Percentiles rank a stretch among this genome's conserved stretches.
Evolutionary conservation across 257 asterid species (phyloP).

Genomic region (Solanum tarapatanum): DNA sequence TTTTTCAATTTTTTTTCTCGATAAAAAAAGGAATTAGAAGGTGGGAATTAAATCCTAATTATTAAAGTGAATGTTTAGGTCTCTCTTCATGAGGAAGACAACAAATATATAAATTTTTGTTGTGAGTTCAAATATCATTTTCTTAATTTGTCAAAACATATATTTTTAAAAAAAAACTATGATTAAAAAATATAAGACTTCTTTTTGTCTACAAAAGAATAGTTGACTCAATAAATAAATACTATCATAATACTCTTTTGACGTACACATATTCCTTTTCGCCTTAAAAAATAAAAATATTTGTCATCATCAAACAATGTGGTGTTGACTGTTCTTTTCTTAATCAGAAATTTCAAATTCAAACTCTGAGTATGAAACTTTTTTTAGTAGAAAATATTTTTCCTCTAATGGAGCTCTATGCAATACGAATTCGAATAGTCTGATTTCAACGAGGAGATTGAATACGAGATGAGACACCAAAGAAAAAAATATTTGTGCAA

Average conservation of each 20-base stretch:
- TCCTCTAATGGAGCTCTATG: accelerated
- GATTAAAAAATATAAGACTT: neutral
- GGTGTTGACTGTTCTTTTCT: neutral
- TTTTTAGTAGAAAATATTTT: too few relatives aligned
- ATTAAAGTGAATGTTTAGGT: neutral
- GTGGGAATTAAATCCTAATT: neutral
- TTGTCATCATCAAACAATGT: neutral
- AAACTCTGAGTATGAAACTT: too few relatives aligned
- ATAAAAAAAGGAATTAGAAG: neutral
- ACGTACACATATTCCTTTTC: neutral
- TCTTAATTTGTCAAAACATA: neutral
- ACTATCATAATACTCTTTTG: neutral
- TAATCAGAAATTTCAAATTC: too few relatives aligned
- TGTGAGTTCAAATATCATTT: neutral
- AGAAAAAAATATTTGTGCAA: neutral
- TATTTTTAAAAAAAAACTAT: neutral
- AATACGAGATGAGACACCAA: neutral
- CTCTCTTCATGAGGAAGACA: neutral
- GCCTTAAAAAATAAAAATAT: neutral
- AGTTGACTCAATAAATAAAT: neutral
- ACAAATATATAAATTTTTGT: neutral
- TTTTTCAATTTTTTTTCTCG: too few relatives aligned
- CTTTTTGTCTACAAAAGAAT: neutral
- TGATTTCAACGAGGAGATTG: too few relatives aligned
- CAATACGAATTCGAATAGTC: accelerated